Conservation (phyloP, 345 rosid genomes). For the Turritis glabra region DNA sequence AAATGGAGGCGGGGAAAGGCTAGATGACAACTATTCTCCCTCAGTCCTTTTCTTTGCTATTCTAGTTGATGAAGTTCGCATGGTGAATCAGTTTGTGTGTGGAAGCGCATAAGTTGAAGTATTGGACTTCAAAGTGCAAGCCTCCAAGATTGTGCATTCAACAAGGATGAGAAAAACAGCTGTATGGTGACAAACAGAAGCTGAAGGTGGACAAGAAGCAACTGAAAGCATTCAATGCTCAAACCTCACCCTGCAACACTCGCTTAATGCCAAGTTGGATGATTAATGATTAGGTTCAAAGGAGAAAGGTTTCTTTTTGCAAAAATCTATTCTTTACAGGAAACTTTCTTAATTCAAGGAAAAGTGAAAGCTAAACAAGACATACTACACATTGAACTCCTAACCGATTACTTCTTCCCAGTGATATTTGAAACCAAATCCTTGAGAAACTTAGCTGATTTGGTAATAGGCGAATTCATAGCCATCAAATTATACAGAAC, state of each 20-base stretch:
- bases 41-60: not conserved
- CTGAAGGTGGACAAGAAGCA: slow-evolving; percentile 36
- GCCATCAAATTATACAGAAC: slow-evolving; percentile 86
- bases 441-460: slow-evolving; percentile 73
- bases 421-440: slow-evolving; percentile 74
- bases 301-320: not conserved
- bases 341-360: not conserved
- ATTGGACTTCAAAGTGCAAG: not conserved
- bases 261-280: slow-evolving; percentile 59
- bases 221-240: slow-evolving; percentile 40
- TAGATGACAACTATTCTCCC: slow-evolving; percentile 62
- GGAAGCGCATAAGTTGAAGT: not conserved
- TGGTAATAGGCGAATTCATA: slow-evolving; percentile 79
- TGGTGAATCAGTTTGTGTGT: not conserved
- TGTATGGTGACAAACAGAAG: not conserved
- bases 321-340: not conserved
- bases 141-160: not conserved
- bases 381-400: not conserved
- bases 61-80: not conserved
- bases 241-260: slow-evolving; percentile 45
- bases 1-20: slow-evolving; percentile 63
- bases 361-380: slow-evolving; percentile 6
- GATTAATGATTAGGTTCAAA: not conserved
- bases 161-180: slow-evolving; percentile 29
- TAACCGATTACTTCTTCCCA: slow-evolving; percentile 53